These are phyloP conservation scores for Allium fistulosum DNA, from an alignment of 106 monocot genomes.

Conservation along the genomic window DNA sequence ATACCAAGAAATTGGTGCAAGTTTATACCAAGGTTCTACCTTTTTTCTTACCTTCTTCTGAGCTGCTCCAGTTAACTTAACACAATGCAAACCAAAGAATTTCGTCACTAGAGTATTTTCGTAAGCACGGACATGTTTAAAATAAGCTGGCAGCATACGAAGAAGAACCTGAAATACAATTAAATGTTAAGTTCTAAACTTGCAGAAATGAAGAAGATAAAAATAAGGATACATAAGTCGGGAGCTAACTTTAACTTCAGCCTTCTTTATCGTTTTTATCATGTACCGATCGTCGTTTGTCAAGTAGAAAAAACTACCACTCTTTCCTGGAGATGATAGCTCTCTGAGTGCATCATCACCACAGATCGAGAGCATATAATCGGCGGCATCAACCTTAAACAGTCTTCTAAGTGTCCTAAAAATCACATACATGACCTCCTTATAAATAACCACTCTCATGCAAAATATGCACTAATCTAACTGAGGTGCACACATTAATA, in stretches of 20 bases:
- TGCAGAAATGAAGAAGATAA: background rate
- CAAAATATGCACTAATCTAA: background rate
- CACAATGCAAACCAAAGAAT: constrained; percentile 90
- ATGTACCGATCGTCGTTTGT: constrained; percentile 87
- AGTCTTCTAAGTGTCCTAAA: constrained; percentile 66
- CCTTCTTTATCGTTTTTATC: constrained; percentile 95
- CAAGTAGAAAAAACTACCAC: constrained; percentile 93
- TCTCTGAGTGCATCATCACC: constrained; percentile 88
- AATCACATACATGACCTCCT: background rate
- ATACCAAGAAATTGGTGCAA: background rate
- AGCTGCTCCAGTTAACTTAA: constrained; percentile 60
- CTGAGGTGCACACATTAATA: background rate
- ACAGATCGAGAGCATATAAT: constrained; percentile 91
- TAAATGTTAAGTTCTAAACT: too few species aligned
- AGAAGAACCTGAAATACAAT: constrained; percentile 55
- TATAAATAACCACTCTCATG: background rate
- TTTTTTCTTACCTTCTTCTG: constrained; percentile 69
- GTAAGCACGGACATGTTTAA: constrained; percentile 72
- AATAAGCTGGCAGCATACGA: constrained; percentile 88
- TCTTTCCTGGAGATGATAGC: constrained; percentile 91
- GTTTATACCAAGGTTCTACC: background rate
- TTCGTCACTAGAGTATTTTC: constrained; percentile 83
- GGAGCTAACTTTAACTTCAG: constrained; percentile 66
- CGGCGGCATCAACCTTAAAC: constrained; percentile 79
- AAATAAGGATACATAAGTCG: constrained; percentile 7